Evolutionary conservation across 2,329 filamentous ascomycete genomes (phyloP), one percentile per base, ranked within the genome.

Genomic region (Clonostachys solani): DNA sequence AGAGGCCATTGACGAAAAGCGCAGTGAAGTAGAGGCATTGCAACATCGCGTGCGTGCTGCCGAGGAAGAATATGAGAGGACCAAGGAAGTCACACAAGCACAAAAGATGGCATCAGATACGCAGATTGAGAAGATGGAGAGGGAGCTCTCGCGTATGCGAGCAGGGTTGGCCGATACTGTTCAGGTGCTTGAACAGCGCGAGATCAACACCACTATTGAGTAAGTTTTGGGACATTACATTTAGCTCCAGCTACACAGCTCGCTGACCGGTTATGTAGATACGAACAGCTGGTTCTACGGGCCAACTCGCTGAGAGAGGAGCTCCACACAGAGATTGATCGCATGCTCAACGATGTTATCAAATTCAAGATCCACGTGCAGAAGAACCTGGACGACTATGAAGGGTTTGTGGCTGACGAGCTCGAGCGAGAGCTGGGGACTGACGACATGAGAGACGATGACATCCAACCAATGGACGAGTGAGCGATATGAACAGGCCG

Each of bases 281-380:
- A 96, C 61, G 92, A 97, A 62, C 91, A 96, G 63, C 73, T 97
- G 43, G 90, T 87, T n/a, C 80, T 95, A 47, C 82, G 84, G 33
- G 89, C 89, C 43, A 89, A 89, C 53, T 74, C 89, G 1, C 77
- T 97, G 19, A 83, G 94, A n/a, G 94, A 99, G 65, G 92, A 97
- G 64, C 77, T 99, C n/a, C 94, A 99, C 66, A 96, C 91, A 0
- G 92, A 96, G 65, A 89, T 96, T 58, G 94, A 96, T 71, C 86
- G 85, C 58, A 95, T 97, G 81, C 73, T 99, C 50, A 95, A 96
- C 69, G 92, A 97, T 62, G 87, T 96, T 52, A 95, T 97, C 72
- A 92, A 95, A 61, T 97, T 99, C 81, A 99, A 99, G 72, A 89
- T 99, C 54, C 92, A 97, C 61, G 78, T 99, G 45, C 94, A 99